Conservation (phyloP, 805 yeast species). For the Myxozyma neotropica region DNA sequence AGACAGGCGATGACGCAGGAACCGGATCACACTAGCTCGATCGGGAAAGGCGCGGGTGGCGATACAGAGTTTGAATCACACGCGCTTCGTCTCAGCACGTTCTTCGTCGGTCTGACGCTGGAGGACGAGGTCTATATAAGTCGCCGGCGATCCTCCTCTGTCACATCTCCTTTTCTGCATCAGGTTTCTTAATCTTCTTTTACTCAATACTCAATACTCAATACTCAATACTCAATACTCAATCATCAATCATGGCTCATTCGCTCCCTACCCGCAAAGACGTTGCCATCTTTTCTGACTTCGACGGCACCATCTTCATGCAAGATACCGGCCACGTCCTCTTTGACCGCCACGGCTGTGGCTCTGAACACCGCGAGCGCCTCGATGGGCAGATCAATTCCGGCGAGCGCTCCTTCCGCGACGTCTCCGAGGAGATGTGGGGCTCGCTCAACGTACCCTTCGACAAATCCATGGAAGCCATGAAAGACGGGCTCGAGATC, state of each 20-base stretch:
- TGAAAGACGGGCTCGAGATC: conserved; percentile 44
- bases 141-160: neutral
- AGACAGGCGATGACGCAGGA: neutral
- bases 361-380: conserved; percentile 43
- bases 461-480: conserved; percentile 44
- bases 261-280: conserved; percentile 27
- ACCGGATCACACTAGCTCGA: neutral
- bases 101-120: neutral
- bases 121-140: neutral
- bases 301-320: conserved; percentile 51
- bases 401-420: conserved; percentile 45
- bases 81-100: neutral
- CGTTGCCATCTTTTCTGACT: conserved; percentile 41
- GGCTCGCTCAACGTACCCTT: conserved; percentile 48
- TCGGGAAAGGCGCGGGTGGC: conserved; percentile 2
- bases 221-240: neutral
- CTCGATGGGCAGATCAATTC: conserved; percentile 46
- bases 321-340: conserved; percentile 52
- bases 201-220: neutral
- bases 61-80: conserved; percentile 9
- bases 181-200: neutral
- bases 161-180: neutral
- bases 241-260: neutral
- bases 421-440: conserved; percentile 50
- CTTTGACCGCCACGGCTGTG: conserved; percentile 49